Conservation (phyloP, 345 rosid species). For the Aquilaria sinensis region DNA sequence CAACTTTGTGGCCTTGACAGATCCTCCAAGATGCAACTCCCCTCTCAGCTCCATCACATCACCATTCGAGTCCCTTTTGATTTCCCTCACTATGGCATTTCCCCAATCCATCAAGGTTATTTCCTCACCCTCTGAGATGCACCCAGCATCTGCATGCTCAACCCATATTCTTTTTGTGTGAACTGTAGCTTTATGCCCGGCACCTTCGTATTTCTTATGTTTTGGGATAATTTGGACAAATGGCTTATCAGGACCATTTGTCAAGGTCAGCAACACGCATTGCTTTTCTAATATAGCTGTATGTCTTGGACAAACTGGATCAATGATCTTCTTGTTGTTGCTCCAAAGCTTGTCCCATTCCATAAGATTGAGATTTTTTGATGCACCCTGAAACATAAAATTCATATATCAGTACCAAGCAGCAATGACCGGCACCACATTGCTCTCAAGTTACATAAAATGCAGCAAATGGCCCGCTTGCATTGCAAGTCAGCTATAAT, state of each 20-base stretch:
- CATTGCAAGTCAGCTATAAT: no score
- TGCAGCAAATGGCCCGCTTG: no score
- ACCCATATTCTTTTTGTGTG: slow-evolving; percentile 76
- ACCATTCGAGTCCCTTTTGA: slow-evolving; percentile 55
- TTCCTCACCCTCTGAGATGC: slow-evolving; percentile 67
- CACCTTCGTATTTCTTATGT: slow-evolving; percentile 91
- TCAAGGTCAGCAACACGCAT: slow-evolving; percentile 51
- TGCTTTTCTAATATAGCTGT: slow-evolving; percentile 74
- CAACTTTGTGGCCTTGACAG: slow-evolving; percentile 81
- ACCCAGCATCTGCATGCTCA: slow-evolving; percentile 66
- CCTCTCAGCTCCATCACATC: slow-evolving; percentile 48
- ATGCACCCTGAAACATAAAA: slow-evolving; percentile 60
- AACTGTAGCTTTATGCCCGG: slow-evolving; percentile 85
- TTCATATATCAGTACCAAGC: no score
- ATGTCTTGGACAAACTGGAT: slow-evolving; percentile 94
- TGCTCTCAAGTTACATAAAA: no score
- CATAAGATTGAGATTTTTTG: slow-evolving; percentile 90
- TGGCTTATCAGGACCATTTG: slow-evolving; percentile 58
- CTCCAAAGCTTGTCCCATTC: slow-evolving; percentile 99
- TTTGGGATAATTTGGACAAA: slow-evolving; percentile 70
- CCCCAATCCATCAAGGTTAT: slow-evolving; percentile 97
- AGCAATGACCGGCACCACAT: no score
- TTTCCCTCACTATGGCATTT: slow-evolving; percentile 69
- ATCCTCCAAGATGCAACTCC: slow-evolving; percentile 71
- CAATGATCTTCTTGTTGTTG: slow-evolving; percentile 83